Base-by-base conservation (phyloP, 306 rosid species). In the Trichosanthes cucumerina region DNA sequence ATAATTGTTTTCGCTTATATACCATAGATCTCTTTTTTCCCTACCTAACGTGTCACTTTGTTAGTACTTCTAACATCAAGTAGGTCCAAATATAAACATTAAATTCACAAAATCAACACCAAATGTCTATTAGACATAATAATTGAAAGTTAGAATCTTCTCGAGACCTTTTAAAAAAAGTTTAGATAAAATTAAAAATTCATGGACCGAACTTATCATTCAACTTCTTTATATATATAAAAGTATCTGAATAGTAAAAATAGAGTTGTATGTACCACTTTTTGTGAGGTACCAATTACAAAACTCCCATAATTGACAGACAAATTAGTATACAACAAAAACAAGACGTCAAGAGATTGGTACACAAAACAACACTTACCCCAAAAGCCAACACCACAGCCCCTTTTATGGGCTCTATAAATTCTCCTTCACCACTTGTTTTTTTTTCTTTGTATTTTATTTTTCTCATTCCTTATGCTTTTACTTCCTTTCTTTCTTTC, bases 351-450 rank as follows among this genome's bases (percentile, higher is more conserved):
- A 76, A 76, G 66, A 52, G 66, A 52, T 38, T 34, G 39, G 57
- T 53, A 52, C 52, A 77, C 24, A 75, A 71, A 38, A 28, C 43
- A 36, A 14, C 54, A 49, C 54, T 49, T 14, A 49, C 54, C 54
- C 54, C 54, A 49, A 6, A 46, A 8, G 36, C 18, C 75, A 65
- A 0, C 1, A 9, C 52, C 52, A 1, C 75, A 15, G 4, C 36
- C 75, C 71, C 76, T 83, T 83, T 86, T 76, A 76, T 80, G 88
- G 89, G 90, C 93, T 87, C 90, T 88, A 84, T 89, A 85, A 85
- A 83, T 56, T 59, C 68, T 33, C 62, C 73, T 18, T 7, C n/a
- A 11, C n/a, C 19, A 1, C 2, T 44, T 10, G n/a, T n/a, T 5
- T 28, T 28, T 28, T 28, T 1, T 28, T 28, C 2, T 28, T 9